Percentiles rank a stretch among this genome's conserved stretches.
Evolutionary conservation across 768 basidiomycete species (phyloP).

Genomic region (Leccinum subtestaceum): DNA sequence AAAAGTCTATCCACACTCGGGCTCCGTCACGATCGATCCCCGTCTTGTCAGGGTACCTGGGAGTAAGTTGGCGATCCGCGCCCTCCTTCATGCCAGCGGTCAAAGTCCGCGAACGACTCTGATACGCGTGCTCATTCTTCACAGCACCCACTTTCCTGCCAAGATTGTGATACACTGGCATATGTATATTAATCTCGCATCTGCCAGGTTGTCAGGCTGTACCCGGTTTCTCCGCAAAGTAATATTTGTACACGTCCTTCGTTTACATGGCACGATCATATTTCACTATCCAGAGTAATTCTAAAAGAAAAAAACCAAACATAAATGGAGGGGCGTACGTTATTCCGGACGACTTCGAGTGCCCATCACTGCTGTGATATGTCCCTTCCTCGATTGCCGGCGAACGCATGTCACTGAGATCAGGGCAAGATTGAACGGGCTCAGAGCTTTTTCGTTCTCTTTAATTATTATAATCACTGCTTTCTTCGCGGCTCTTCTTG

Average conservation of each 20-base stretch:
- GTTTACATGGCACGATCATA: background rate
- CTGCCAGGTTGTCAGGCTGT: background rate
- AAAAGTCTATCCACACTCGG: background rate
- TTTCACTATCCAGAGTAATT: background rate
- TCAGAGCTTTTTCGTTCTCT: background rate
- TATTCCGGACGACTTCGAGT: background rate
- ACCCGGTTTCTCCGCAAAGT: background rate
- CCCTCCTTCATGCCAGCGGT: background rate
- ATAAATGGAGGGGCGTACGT: background rate
- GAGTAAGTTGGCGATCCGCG: conserved; percentile 18
- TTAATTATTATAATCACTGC: background rate
- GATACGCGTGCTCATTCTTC: background rate
- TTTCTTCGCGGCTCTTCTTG: background rate
- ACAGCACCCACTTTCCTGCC: background rate
- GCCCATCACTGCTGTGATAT: background rate
- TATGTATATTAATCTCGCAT: background rate
- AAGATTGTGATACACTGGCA: background rate
- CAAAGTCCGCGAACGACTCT: conserved; percentile 10
- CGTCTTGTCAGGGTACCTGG: background rate
- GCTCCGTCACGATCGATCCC: conserved; percentile 3
- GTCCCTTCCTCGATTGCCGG: background rate
- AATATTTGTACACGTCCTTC: background rate
- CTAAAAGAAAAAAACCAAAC: background rate
- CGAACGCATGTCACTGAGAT: background rate
- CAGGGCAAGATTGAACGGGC: background rate